Conservation (phyloP, 352 stramenopile genomes). For the Phytophthora brassicae region DNA sequence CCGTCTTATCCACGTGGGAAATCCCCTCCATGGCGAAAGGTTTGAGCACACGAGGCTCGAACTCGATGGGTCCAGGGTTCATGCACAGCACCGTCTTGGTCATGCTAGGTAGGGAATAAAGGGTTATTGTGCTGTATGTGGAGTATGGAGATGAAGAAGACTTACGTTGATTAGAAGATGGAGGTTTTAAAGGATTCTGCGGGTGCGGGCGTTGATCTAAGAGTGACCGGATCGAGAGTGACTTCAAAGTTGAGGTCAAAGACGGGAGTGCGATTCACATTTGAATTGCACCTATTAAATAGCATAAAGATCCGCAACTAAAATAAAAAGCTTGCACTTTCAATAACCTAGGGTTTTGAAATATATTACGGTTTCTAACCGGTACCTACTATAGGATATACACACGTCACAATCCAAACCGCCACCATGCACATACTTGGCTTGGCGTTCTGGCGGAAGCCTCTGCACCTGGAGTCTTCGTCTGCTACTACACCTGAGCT, state of each 20-base stretch:
- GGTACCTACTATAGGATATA: too few relatives aligned
- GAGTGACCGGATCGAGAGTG: slow-evolving; percentile 12
- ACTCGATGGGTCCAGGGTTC: slow-evolving; percentile 84
- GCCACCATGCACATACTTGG: slow-evolving; percentile 31
- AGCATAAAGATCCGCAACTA: too few relatives aligned
- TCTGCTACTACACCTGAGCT: slow-evolving; percentile 15
- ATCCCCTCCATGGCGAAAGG: slow-evolving; percentile 73
- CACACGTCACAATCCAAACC: slow-evolving; percentile 1
- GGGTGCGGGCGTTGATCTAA: slow-evolving; percentile 10
- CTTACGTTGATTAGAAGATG: slow-evolving; percentile 7
- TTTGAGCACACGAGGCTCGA: slow-evolving; percentile 73
- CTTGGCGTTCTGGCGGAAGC: slow-evolving; percentile 80
- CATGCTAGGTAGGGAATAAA: slow-evolving; percentile 30
- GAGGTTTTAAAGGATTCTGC: neutral
- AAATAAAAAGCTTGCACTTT: too few relatives aligned
- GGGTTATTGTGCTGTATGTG: neutral
- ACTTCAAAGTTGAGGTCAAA: neutral
- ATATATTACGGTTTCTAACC: too few relatives aligned
- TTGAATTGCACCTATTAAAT: slow-evolving; percentile 24
- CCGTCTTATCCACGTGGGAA: slow-evolving; percentile 78
- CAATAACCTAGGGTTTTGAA: too few relatives aligned
- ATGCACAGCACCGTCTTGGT: slow-evolving; percentile 79
- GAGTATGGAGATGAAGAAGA: neutral
- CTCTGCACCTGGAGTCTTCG: slow-evolving; percentile 45
- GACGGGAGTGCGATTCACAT: neutral